Percentiles rank a stretch among this genome's conserved stretches.
Evolutionary conservation across 768 basidiomycete species (phyloP).

Genomic region (Trametes gibbosa): DNA sequence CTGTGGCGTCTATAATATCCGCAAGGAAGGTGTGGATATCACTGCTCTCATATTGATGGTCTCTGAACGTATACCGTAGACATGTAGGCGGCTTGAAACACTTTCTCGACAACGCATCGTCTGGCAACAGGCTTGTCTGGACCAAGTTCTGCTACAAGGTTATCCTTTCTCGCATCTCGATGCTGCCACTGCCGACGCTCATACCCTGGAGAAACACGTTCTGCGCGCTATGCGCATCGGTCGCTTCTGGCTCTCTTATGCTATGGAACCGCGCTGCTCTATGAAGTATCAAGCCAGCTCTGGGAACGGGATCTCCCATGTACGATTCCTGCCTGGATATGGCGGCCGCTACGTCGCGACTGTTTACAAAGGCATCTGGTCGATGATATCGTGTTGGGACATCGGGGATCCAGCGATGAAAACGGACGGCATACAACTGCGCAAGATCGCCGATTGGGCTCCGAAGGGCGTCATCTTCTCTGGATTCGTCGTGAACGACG

Average conservation of each 20-base stretch:
- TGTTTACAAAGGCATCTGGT: constrained; percentile 62
- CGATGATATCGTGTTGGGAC: constrained; percentile 54
- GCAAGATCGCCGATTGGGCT: constrained; percentile 44
- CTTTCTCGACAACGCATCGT: constrained; percentile 51
- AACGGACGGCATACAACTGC: background rate
- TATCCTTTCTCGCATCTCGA: constrained; percentile 48
- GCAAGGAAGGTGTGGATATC: constrained; percentile 16
- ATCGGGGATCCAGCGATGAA: constrained; percentile 20
- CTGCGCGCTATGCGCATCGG: constrained; percentile 46
- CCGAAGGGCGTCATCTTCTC: constrained; percentile 49
- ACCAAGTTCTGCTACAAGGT: constrained; percentile 41
- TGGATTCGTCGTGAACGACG: constrained; percentile 49
- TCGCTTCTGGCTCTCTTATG: constrained; percentile 42
- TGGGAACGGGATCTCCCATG: constrained; percentile 46
- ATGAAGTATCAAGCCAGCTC: constrained; percentile 29
- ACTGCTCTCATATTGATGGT: too few relatives aligned
- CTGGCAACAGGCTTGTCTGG: constrained; percentile 51
- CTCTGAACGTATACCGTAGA: constrained; percentile 32
- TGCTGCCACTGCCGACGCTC: constrained; percentile 36
- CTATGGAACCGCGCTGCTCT: background rate
- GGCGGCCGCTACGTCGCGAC: constrained; percentile 47
- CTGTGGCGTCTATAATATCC: constrained; percentile 34
- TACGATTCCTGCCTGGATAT: constrained; percentile 50
- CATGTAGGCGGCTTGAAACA: constrained; percentile 45
- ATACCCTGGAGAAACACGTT: constrained; percentile 46